phyloP scores from a whole-genome alignment of 805 yeast genomes.

The Ogataea trehaloabstinens region DNA sequence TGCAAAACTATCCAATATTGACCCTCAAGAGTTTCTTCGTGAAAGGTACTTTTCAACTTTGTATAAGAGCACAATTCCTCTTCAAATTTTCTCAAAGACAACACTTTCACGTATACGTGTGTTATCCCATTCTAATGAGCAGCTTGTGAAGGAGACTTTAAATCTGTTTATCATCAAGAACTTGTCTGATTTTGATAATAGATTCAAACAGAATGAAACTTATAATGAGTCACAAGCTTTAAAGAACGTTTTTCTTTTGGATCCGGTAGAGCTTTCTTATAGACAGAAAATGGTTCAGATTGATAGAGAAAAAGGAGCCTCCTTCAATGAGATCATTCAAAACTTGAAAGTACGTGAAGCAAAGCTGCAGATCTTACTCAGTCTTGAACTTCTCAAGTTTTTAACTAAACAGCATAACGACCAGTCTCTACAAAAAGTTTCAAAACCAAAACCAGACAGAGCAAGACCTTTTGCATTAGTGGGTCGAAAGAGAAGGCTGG shows the following conservation, averaged over 20 bases:
- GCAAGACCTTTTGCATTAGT: slow-evolving; percentile 17
- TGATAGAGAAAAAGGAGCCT: slow-evolving; percentile 2
- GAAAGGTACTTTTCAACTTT: slow-evolving; percentile 28
- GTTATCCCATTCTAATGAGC: slow-evolving; percentile 22
- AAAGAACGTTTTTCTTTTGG: slow-evolving; percentile 2
- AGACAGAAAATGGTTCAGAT: slow-evolving; percentile 6
- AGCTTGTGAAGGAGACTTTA: slow-evolving; percentile 20
- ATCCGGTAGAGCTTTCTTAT: slow-evolving; percentile 9
- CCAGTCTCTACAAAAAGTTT: slow-evolving; percentile 1
- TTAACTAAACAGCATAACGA: slow-evolving; percentile 5
- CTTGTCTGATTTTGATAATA: slow-evolving; percentile 19
- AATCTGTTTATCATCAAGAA: slow-evolving; percentile 18
- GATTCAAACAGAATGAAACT: slow-evolving; percentile 9
- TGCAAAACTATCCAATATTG: slow-evolving; percentile 17
- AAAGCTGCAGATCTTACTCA: slow-evolving; percentile 28
- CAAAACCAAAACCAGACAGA: slow-evolving; percentile 3
- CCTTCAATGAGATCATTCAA: slow-evolving; percentile 7
- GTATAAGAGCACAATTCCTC: slow-evolving; percentile 24
- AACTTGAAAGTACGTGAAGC: slow-evolving; percentile 27
- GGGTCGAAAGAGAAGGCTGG: slow-evolving; percentile 30
- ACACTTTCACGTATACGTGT: slow-evolving; percentile 29
- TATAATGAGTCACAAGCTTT: neutral
- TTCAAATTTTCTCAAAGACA: slow-evolving; percentile 32
- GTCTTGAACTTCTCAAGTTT: slow-evolving; percentile 26
- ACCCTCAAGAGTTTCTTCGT: slow-evolving; percentile 27